Base-by-base conservation (phyloP, 371 early-diverging fungal genomes). In the Mortierella sp. region DNA sequence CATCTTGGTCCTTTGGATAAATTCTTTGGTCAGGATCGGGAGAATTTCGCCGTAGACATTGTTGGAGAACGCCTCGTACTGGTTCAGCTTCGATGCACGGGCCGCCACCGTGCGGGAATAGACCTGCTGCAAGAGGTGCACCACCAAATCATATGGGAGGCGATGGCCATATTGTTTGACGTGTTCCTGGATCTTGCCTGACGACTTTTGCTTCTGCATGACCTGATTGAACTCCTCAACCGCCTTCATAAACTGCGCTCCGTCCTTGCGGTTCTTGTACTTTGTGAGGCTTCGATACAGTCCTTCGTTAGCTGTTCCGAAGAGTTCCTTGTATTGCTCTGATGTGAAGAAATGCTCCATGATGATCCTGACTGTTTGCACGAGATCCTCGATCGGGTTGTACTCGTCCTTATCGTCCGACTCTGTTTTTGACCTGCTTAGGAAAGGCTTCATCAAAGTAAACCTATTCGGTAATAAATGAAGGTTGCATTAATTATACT, bases 21-120 rank as follows among this genome's bases (percentile, higher is more conserved):
- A 92, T 63, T 97, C 96, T 73, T 91, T 92, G 74, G 98, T 95
- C 76, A 99, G 89, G n/a, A 91, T 90, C 24, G 94, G 94, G 75
- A 95, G 95, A 81, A 98, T 94, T 88, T 99, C 99, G 38, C 99
- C 99, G 89, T 99, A 99, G 14, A 98, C 98, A 83, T 96, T 94
- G 88, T 97, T 96, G 13, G 97, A 97, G 80, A 98, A 99, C 13
- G 96, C 97, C 90, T 95, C 92, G 88, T 97, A 97, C 72, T 95
- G 91, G 52, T 96, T 94, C 77, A 99, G 88, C 50, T 91, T 89
- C 14, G 95, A 94, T 2, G 96, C 96, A n/a, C 94, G 89, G 14
- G 96, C 95, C 4, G 97, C 95, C 0, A 98, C 98, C 2, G 96
- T 93, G 28, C 98, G 94, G 71, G 94, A 94, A 83, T 98, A 98